Evolutionary conservation across 306 rosid genomes (phyloP).

Genomic region (Hippophae tibetana): DNA sequence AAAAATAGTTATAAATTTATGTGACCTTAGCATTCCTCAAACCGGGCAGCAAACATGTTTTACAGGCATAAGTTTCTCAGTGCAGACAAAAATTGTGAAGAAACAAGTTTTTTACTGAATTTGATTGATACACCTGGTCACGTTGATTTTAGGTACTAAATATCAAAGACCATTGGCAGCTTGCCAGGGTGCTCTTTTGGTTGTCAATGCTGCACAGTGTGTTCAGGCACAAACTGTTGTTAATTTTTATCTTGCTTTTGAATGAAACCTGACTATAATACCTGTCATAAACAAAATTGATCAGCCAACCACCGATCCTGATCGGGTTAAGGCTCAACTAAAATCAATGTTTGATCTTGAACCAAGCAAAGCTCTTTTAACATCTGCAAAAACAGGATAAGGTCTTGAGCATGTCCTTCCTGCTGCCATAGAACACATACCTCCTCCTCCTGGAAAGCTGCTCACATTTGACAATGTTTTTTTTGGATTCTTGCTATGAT

Average conservation of each 20-base stretch:
- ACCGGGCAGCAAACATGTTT: constrained; percentile 92
- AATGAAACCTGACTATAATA: constrained; percentile 59
- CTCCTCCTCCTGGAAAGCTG: constrained; percentile 64
- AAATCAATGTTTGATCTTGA: constrained; percentile 87
- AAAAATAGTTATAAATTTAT: too few relatives aligned
- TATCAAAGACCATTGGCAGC: constrained; percentile 81
- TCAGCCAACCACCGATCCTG: constrained; percentile 91
- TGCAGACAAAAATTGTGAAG: constrained; percentile 22
- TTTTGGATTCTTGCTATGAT: constrained; percentile 82
- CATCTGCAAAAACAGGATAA: constrained; percentile 85
- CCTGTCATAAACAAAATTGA: constrained; percentile 88
- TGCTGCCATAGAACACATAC: constrained; percentile 65
- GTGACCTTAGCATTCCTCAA: too few relatives aligned
- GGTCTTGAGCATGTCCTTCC: constrained; percentile 93
- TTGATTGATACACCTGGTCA: constrained; percentile 91
- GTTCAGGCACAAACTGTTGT: constrained; percentile 96
- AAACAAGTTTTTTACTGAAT: constrained; percentile 45
- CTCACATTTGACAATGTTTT: constrained; percentile 73
- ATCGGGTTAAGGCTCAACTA: constrained; percentile 69
- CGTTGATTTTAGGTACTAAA: constrained; percentile 87
- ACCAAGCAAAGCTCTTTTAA: constrained; percentile 63
- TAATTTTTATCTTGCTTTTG: constrained; percentile 82
- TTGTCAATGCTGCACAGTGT: constrained; percentile 92
- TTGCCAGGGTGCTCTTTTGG: constrained; percentile 87
- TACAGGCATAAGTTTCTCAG: constrained; percentile 32